Conservation (phyloP, 2,329 filamentous ascomycete species). For the Diaporthe batatas region DNA sequence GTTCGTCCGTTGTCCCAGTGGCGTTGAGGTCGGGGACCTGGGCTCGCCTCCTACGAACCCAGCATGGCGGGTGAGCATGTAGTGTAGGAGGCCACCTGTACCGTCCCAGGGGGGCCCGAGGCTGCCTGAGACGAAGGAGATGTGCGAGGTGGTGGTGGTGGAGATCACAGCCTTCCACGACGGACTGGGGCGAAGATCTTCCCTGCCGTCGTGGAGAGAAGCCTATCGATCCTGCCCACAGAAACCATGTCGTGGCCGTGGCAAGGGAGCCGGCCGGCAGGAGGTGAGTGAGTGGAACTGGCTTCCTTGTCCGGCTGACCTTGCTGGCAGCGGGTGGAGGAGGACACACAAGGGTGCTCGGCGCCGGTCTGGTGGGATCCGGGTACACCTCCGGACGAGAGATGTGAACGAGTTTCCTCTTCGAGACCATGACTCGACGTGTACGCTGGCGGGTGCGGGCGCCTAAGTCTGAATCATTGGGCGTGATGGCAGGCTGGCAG, state of each 20-base stretch:
- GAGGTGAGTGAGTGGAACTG: not conserved
- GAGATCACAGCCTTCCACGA: constrained; percentile 21
- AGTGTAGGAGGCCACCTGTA: constrained; percentile 13
- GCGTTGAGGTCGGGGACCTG: constrained; percentile 16
- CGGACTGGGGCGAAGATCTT: constrained; percentile 8
- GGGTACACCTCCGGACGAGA: constrained; percentile 22
- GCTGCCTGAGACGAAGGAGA: not conserved
- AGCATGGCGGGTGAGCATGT: constrained; percentile 4
- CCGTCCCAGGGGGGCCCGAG: not conserved
- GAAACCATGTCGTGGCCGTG: not conserved
- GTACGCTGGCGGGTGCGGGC: not conserved
- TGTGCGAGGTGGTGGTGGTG: constrained; percentile 1
- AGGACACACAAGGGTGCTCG: not conserved
- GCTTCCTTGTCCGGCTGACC: not conserved
- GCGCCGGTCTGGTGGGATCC: constrained; percentile 24
- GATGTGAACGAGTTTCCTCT: constrained; percentile 12
- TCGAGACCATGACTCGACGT: constrained; percentile 5
- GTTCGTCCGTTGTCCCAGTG: not conserved
- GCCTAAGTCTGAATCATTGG: constrained; percentile 19
- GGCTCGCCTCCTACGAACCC: constrained; percentile 6
- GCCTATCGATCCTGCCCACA: constrained; percentile 30
- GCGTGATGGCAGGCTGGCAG: constrained; percentile 10
- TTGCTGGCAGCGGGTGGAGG: not conserved
- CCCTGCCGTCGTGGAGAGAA: constrained; percentile 3
- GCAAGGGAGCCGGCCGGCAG: constrained; percentile 17